Evolutionary conservation across 352 stramenopile species (phyloP), one percentile per base, ranked within the genome.

Genomic region (Globisporangium middletonii): DNA sequence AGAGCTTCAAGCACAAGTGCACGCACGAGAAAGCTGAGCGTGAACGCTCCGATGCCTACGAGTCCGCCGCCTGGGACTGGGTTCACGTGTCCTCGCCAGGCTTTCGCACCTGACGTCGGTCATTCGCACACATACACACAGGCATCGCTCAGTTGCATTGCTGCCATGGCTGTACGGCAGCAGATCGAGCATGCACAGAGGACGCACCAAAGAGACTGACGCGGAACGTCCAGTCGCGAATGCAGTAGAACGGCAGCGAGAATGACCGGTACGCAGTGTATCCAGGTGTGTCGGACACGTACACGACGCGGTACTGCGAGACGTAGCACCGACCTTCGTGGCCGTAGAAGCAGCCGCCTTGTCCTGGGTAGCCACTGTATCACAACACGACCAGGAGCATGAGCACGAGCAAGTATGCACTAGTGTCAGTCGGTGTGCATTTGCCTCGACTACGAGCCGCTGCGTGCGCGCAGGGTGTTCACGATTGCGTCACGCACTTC

Each of bases 321-420:
- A 89, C 67, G 59, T 83, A 90, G 58, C 79, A 89, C 42, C 71
- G 64, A 6, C 83, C 83, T 65, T 83, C 62, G 28, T 78, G 71
- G 19, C 83, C 75, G 57, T 88, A 90, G 64, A 90, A 92, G 63
- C 79, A 92, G 46, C 83, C 79, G 53, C 83, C 83, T 63, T 90
- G 72, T n/a, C 83, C 83, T 26, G 83, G 83, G 62, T 92, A 92
- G 6, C 83, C 79, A 67, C 83, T 92, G 47, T 30, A 27, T 7
- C 43, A 19, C 23, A 51, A 38, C 23, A 53, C 11, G 13, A 45
- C 2, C 13, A 23, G 2, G 57, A 28, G 23, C 38, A 19, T 33
- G 23, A 55, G 13, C 41, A 19, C 7, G 41, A 7, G 19, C 8
- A 48, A 5, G 11, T 12, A 48, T 15, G 2, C 42, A 59, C n/a